Base-by-base conservation (phyloP, 75 land plant species). In the Sequoia sempervirens region DNA sequence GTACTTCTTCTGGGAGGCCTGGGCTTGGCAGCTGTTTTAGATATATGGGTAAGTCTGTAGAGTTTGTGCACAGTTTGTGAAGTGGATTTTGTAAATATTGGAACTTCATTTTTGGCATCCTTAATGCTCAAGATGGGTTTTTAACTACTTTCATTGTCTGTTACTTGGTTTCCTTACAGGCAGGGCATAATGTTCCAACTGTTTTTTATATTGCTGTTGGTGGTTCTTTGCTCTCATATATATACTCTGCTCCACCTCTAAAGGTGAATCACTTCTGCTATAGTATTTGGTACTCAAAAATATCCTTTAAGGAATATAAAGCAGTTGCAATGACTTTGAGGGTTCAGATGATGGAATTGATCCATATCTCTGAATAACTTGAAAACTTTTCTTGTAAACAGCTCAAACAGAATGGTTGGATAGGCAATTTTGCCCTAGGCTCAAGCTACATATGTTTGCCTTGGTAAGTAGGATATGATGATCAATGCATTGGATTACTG, bases 351-450 rank as follows among this genome's bases (percentile, higher is more conserved):
- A 7, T 58, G 20, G 20, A 81, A 58, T 56, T 47, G 40, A 81
- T 37, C 36, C 36, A 56, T 45, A 17, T 28, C 15, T 32, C 11
- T 28, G 40, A 80, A 28, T 38, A 81, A 34, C 69, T 81, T 81
- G 75, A 20, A 75, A 20, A 11, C 20, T 3, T 84, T 74, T 85
- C 79, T n/a, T 79, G 30, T 80, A 23, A 9, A 82, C 96, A 97
- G 99, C 94, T 97, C 13, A 97, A 97, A 89, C 99, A 96, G 79
- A 97, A 97, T 93, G 99, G 99, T 75, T 97, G 99, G 99, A 95
- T 97, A 70, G 99, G 99, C 79, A 97, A 97, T 85, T 97, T 96
- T 89, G 99, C 99, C 28, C 84, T 97, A 15, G 99, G 99, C 72
- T 90, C 99, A 43, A 97, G 99, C 92, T 97, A 97, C 84, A 97